Base-by-base conservation (phyloP, 306 rosid species). In the Spatholobus suberectus region DNA sequence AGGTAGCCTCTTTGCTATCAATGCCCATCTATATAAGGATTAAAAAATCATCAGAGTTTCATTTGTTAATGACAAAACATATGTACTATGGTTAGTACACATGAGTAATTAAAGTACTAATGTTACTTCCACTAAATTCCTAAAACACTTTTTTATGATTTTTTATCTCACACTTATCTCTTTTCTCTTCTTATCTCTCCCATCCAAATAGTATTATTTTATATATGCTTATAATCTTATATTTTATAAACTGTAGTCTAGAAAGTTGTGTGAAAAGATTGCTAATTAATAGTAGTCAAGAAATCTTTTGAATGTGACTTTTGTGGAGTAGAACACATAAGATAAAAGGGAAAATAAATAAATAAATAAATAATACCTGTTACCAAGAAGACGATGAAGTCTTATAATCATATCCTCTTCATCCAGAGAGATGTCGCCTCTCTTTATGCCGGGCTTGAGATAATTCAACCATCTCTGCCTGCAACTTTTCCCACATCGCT, bases 1-100 rank as follows among this genome's bases (percentile, higher is more conserved):
- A 0, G 97, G 97, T 40, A 93, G 88, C 83, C 96, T 89, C 72
- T 90, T 92, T 5, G 97, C 97, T 59, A 93, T 93, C 84, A 93
- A 68, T 17, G 94, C 88, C 96, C 97, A 93, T 84, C 97, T 93
- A 75, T 38, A 82, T 18, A 41, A 11, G 41, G 1, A 41, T 15
- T 6, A 27, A 54, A 59, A 44, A 32, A 15, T 26, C 79, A 47
- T 15, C 10, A 6, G 1, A 8, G 6, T 26, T 35, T 5, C 40
- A 17, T 27, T 37, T 57, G n/a, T 74, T 52, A 3, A 35, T 67
- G 41, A 21, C 54, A 4, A 62, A 37, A 2, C 2, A 54, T 5
- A 51, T 17, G n/a, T 17, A 51, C 8, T 24, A 26, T 29, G 40
- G 12, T 62, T 27, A 14, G 6, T 61, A 26, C 11, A 12, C 29